Conservation (phyloP, 352 stramenopile genomes). For the Phytophthora meadii region DNA sequence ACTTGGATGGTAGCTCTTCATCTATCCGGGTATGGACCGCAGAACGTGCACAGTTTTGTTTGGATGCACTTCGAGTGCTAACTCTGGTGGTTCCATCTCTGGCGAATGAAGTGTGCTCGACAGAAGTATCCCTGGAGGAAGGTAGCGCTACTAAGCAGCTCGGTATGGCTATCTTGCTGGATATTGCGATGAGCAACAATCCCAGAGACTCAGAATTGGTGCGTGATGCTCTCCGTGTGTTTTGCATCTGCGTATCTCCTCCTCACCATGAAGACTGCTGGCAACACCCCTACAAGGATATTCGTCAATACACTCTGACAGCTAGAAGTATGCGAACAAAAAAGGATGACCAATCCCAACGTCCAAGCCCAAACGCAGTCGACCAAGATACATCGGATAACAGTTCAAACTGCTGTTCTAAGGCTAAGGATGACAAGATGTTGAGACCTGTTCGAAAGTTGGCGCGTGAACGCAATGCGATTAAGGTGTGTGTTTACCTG, state of each 20-base stretch:
- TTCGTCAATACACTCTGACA: conserved; percentile 81
- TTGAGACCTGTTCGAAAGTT: conserved; percentile 76
- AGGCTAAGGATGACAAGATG: conserved; percentile 71
- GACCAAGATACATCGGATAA: conserved; percentile 16
- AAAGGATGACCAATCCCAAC: conserved; percentile 39
- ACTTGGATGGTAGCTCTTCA: conserved; percentile 62
- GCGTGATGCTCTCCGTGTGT: conserved; percentile 71
- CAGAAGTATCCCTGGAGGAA: conserved; percentile 69
- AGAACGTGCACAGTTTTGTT: conserved; percentile 81
- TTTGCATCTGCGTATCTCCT: conserved; percentile 87
- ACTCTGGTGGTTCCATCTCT: conserved; percentile 78
- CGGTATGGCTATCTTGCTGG: conserved; percentile 77
- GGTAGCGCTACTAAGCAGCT: conserved; percentile 41
- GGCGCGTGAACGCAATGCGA: conserved; percentile 80
- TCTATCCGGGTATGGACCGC: conserved; percentile 74
- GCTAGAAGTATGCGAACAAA: conserved; percentile 71
- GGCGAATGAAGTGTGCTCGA: conserved; percentile 78
- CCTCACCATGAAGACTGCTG: conserved; percentile 83
- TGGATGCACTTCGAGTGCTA: conserved; percentile 77
- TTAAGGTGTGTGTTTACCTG: conserved; percentile 89
- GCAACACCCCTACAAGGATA: conserved; percentile 87
- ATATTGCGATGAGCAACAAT: conserved; percentile 81
- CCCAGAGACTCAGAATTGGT: conserved; percentile 77
- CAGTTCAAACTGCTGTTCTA: conserved; percentile 54
- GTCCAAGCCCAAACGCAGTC: conserved; percentile 10